phyloP scores from a whole-genome alignment of 1,284 basidiomycete genomes.

The Ustilago bromivora region DNA sequence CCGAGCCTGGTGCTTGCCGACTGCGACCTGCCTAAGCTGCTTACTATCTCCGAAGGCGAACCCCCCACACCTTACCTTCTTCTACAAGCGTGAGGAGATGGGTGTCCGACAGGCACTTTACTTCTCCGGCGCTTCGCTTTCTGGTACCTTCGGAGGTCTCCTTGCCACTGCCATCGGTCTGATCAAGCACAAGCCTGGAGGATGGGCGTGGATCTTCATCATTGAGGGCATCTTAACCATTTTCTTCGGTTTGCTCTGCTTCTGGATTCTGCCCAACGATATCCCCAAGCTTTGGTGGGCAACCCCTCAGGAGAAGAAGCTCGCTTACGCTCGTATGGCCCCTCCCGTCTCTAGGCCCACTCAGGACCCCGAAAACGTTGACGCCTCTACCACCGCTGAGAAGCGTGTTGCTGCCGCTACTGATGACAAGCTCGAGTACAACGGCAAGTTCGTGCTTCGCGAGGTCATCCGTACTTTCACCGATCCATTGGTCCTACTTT shows the following conservation, averaged over 20 bases:
- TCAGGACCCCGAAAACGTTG: constrained; percentile 15
- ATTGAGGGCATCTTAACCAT: constrained; percentile 63
- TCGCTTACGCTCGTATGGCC: constrained; percentile 55
- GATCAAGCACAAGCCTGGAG: constrained; percentile 48
- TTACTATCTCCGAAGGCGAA: constrained; percentile 15
- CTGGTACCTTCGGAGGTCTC: constrained; percentile 63
- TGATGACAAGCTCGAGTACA: constrained; percentile 30
- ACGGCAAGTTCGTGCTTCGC: constrained; percentile 38
- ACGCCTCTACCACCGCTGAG: constrained; percentile 17
- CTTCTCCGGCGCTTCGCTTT: constrained; percentile 62
- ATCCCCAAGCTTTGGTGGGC: constrained; percentile 55
- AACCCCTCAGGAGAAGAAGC: constrained; percentile 42
- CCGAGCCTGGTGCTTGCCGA: constrained; percentile 13
- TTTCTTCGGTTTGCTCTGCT: constrained; percentile 49
- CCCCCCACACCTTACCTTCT: constrained; percentile 46
- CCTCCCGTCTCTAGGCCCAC: constrained; percentile 11
- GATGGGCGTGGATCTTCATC: constrained; percentile 65
- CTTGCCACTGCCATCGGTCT: constrained; percentile 59
- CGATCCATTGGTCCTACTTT: constrained; percentile 50
- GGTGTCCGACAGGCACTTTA: constrained; percentile 63
- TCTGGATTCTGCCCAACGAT: constrained; percentile 59
- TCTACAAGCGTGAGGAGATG: constrained; percentile 63
- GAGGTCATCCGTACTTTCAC: constrained; percentile 54
- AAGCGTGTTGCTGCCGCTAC: constrained; percentile 29
- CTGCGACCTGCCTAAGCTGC: constrained; percentile 13